These are phyloP conservation scores for Ceratorhiza oryzae-sativae DNA, from an alignment of 1,284 basidiomycete species.

Conservation along the genomic window DNA sequence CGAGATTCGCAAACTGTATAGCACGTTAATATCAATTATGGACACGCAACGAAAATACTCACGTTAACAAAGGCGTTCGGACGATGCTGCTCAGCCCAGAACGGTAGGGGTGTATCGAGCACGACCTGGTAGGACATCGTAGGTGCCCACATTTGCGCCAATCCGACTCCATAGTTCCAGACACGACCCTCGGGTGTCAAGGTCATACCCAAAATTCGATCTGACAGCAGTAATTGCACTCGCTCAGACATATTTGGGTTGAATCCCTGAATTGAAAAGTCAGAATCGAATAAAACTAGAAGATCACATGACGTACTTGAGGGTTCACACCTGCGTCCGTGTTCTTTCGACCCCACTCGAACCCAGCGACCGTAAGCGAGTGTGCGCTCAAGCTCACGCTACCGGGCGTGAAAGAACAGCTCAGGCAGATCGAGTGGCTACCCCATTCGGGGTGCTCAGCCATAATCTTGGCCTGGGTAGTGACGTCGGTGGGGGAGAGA, in stretches of 20 bases:
- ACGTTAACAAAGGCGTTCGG: conserved; percentile 89
- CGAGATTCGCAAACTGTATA: conserved; percentile 79
- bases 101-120: conserved; percentile 88
- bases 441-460: conserved; percentile 94
- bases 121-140: conserved; percentile 85
- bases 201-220: conserved; percentile 91
- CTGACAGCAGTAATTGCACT: conserved; percentile 92
- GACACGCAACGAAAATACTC: conserved; percentile 50
- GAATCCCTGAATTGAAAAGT: conserved; percentile 66
- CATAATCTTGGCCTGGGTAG: conserved; percentile 96
- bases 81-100: conserved; percentile 96
- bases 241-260: conserved; percentile 98
- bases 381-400: conserved; percentile 96
- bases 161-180: conserved; percentile 93
- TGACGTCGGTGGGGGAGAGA: conserved; percentile 93
- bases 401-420: conserved; percentile 96
- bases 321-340: conserved; percentile 84
- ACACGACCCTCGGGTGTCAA: conserved; percentile 88
- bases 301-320: conserved; percentile 56
- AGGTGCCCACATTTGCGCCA: conserved; percentile 91
- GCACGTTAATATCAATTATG: conserved; percentile 18
- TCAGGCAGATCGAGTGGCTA: conserved; percentile 92
- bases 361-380: conserved; percentile 87
- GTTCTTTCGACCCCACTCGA: conserved; percentile 99
- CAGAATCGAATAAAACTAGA: conserved; percentile 42